These are phyloP conservation scores for Boletus sp. DNA, from an alignment of 768 basidiomycete species.

Conservation along the genomic window DNA sequence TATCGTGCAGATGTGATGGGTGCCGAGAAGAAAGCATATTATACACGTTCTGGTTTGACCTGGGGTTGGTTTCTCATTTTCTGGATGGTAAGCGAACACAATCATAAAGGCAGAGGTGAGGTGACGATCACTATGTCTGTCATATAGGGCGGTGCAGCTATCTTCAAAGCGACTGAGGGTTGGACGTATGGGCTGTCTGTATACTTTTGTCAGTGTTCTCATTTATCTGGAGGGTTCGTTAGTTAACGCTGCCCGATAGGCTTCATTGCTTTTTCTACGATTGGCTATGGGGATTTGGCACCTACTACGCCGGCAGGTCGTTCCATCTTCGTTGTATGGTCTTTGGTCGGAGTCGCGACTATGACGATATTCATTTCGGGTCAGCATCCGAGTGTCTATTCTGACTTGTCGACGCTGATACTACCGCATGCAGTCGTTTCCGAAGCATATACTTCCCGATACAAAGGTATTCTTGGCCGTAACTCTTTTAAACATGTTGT, in stretches of 20 bases:
- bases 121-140: not conserved
- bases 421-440: conserved; percentile 50
- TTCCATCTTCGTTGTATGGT: conserved; percentile 77
- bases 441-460: conserved; percentile 65
- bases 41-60: conserved; percentile 54
- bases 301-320: conserved; percentile 69
- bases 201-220: conserved; percentile 63
- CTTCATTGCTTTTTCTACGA: conserved; percentile 69
- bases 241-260: conserved; percentile 37
- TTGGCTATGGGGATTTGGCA: conserved; percentile 67
- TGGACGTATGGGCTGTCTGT: conserved; percentile 64
- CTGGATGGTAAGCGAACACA: conserved; percentile 57
- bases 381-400: conserved; percentile 27
- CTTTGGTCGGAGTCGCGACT: conserved; percentile 69
- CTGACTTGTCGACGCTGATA: not conserved
- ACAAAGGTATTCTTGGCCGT: conserved; percentile 54
- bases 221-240: not conserved
- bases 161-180: conserved; percentile 66
- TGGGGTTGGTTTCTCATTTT: conserved; percentile 68
- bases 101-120: not conserved
- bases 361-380: conserved; percentile 76
- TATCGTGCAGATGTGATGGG: conserved; percentile 19
- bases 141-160: conserved; percentile 58
- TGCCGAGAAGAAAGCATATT: conserved; percentile 58
- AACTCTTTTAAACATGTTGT: conserved; percentile 45